Base-by-base conservation (phyloP, 352 stramenopile genomes). In the Phytophthora macrochlamydospora region DNA sequence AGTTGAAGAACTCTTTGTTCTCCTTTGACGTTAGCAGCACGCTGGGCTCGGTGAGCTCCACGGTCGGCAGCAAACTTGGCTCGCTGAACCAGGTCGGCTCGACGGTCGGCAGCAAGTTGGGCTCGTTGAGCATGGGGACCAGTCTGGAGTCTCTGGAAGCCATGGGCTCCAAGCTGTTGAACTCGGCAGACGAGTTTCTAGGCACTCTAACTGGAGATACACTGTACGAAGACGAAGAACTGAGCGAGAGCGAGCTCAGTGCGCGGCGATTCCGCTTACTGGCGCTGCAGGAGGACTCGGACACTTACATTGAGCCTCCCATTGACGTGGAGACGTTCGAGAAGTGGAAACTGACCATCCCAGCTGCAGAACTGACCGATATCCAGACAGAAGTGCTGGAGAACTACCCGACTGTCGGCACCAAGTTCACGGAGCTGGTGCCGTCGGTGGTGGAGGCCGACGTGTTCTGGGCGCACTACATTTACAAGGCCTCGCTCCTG, bases 401-500 rank as follows among this genome's bases (percentile, higher is more conserved):
- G 48, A 83, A 90, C 51, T 92, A 90, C 59, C 79, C 83, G 9
- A 78, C 78, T 8, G 81, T 90, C 4, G 65, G 73, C 7, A 52
- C 71, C 9, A 92, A 92, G 48, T 76, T 88, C 8, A 50, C 61
- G 3, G 83, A 89, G 59, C 65, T 92, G 7, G 83, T 92, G 49
- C 83, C 83, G 3, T 82, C 69, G 1, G 56, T 75, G 7, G 65
- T 92, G 18, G 70, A 76, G 14, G 67, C 54, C 2, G 79, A 89
- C 18, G 63, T 77, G 44, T 92, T 92, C 42, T 92, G 83, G 83
- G 59, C 68, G 0, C 75, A 92, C 49, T 92, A 92, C 56, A 76
- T 92, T 29, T 92, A 90, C 75, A 92, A 92, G 61, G 81, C 81
- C 18, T 89, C 81, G 52, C 67, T 89, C 6, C 43, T 92, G 35